Conservation (phyloP, 495 filamentous ascomycete genomes). For the Neurospora tetrasperma region DNA sequence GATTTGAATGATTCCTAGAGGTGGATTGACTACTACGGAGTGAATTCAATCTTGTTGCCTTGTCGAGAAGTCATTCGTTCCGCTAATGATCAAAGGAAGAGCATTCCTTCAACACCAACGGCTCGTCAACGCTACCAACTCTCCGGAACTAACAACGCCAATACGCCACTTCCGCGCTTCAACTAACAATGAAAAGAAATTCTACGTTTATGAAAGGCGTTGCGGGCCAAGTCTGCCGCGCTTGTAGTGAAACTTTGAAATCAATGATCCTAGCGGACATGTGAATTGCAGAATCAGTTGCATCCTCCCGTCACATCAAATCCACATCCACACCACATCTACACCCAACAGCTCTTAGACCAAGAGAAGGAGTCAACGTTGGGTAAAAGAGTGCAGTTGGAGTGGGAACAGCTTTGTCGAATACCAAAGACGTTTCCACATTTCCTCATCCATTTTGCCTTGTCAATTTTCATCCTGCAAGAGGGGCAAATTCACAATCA, state of each 20-base stretch:
- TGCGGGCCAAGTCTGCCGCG: neutral
- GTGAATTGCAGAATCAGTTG: neutral
- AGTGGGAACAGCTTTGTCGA: too few species aligned
- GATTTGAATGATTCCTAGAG: too few species aligned
- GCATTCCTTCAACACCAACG: neutral
- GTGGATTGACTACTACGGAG: too few species aligned
- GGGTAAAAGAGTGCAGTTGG: too few species aligned
- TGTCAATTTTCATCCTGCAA: too few species aligned
- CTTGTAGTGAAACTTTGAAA: neutral
- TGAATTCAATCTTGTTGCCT: too few species aligned
- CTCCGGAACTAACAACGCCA: neutral
- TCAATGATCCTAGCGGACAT: neutral
- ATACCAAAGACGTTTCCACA: too few species aligned
- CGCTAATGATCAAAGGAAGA: neutral
- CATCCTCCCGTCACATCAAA: neutral
- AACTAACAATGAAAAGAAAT: too few species aligned
- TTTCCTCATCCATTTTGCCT: too few species aligned
- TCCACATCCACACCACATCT: neutral
- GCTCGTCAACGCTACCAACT: neutral
- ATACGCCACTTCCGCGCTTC: neutral
- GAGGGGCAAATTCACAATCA: too few species aligned
- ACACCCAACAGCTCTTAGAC: neutral
- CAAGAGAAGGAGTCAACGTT: too few species aligned
- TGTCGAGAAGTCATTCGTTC: neutral
- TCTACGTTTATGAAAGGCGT: fast-evolving